These are phyloP conservation scores for Sphagnum tenellum DNA, from an alignment of 225 moss, liverwort and hornwort species.

Conservation along the genomic window DNA sequence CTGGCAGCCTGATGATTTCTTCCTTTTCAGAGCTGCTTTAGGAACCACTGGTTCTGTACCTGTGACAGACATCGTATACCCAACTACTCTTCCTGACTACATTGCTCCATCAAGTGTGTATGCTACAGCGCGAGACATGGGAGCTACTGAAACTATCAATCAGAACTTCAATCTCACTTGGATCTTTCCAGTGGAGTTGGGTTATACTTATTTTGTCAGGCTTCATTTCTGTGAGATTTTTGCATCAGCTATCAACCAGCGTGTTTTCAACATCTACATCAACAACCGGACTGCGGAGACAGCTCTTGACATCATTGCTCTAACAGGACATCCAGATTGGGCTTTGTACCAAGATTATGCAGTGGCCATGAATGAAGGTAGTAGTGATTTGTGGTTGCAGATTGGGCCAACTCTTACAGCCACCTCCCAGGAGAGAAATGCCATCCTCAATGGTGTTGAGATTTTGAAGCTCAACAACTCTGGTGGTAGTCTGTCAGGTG, in stretches of 20 bases:
- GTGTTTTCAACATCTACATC: slow-evolving; percentile 67
- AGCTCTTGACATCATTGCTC: slow-evolving; percentile 20
- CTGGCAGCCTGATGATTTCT: slow-evolving; percentile 34
- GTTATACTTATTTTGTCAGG: slow-evolving; percentile 57
- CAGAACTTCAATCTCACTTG: slow-evolving; percentile 54
- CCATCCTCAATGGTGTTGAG: slow-evolving; percentile 68
- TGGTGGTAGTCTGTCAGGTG: slow-evolving; percentile 19
- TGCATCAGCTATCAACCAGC: slow-evolving; percentile 10
- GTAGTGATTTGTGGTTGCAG: slow-evolving; percentile 34
- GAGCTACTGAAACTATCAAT: slow-evolving; percentile 12
- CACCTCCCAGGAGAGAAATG: slow-evolving; percentile 15
- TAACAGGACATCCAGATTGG: slow-evolving; percentile 4
- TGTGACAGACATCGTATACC: slow-evolving; percentile 18
- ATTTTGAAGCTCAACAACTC: slow-evolving; percentile 48
- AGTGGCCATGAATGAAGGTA: slow-evolving; percentile 25
- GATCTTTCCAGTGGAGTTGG: slow-evolving; percentile 48
- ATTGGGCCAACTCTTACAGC: slow-evolving; percentile 36
- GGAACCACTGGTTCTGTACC: slow-evolving; percentile 4
- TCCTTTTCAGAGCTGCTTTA: slow-evolving; percentile 21
- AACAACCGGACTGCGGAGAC: slow-evolving; percentile 45
- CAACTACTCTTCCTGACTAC: slow-evolving; percentile 12
- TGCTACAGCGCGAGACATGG: slow-evolving; percentile 54
- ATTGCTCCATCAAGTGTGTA: slow-evolving; percentile 55
- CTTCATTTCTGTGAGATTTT: slow-evolving; percentile 57
- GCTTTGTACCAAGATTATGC: slow-evolving; percentile 48